phyloP scores from a whole-genome alignment of 2,329 filamentous ascomycete species.

The Trichoderma arundinaceum region DNA sequence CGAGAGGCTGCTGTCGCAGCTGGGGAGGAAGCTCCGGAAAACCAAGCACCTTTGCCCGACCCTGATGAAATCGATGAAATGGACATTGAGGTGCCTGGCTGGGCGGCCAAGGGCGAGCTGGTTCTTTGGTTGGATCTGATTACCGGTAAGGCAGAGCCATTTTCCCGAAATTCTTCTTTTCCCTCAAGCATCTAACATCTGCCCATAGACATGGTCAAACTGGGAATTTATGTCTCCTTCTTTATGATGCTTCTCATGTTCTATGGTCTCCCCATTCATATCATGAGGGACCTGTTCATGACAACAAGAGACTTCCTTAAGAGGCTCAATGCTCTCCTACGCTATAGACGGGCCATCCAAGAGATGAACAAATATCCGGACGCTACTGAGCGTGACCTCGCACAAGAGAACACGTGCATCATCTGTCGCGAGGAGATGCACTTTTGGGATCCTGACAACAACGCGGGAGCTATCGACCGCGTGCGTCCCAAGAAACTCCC shows the following conservation, averaged over 20 bases:
- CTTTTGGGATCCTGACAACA: constrained; percentile 67
- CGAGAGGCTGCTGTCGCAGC: constrained; percentile 56
- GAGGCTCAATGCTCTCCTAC: constrained; percentile 83
- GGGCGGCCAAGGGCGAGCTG: constrained; percentile 95
- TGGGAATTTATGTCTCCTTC: constrained; percentile 87
- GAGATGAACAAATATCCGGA: constrained; percentile 97
- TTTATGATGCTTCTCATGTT: constrained; percentile 92
- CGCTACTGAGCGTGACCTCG: constrained; percentile 84
- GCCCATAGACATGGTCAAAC: constrained; percentile 79
- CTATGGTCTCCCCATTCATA: constrained; percentile 95
- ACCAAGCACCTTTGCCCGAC: constrained; percentile 59
- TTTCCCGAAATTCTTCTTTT: constrained; percentile 29
- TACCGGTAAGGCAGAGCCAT: constrained; percentile 63
- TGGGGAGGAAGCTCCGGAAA: constrained; percentile 62
- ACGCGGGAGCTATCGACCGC: constrained; percentile 76
- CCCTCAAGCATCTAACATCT: constrained; percentile 23
- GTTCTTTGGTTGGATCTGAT: constrained; percentile 85
- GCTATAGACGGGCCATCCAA: constrained; percentile 87
- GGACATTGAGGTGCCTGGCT: constrained; percentile 92
- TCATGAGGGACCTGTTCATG: constrained; percentile 93
- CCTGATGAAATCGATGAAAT: constrained; percentile 87
- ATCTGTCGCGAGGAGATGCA: constrained; percentile 97
- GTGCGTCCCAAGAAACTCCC: constrained; percentile 93
- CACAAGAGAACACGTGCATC: constrained; percentile 90
- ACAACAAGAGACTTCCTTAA: constrained; percentile 91